Conservation (phyloP, 164 flowering plant species). For the Tetrastigma voinierianum region DNA sequence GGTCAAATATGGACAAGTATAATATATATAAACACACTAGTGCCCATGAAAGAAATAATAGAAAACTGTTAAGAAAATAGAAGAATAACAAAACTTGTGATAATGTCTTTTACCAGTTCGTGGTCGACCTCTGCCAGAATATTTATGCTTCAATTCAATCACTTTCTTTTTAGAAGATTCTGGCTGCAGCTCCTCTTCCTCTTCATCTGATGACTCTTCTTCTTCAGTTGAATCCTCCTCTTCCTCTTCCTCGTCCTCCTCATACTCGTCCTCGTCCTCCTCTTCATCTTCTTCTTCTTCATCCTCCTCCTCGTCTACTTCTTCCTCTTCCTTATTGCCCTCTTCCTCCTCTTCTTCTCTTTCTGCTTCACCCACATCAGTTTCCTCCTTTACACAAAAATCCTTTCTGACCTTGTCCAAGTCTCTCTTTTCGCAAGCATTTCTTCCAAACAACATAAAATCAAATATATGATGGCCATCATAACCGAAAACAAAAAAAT, state of each 20-base stretch:
- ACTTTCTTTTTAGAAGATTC: neutral
- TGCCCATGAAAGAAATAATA: no score
- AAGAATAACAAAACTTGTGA: neutral
- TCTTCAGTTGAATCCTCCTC: neutral
- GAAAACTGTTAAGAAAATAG: neutral
- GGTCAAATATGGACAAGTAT: neutral
- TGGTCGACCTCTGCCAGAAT: neutral
- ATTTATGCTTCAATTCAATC: neutral
- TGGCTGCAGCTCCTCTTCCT: neutral
- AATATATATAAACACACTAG: no score
- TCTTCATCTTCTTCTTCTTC: neutral
- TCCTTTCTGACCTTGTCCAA: neutral
- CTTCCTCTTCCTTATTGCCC: neutral
- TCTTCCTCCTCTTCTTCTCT: neutral
- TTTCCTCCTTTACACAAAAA: neutral
- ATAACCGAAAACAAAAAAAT: constrained; percentile 25
- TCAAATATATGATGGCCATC: constrained; percentile 16
- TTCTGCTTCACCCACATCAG: neutral
- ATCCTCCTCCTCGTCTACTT: neutral
- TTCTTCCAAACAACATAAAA: constrained; percentile 18
- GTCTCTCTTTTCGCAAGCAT: constrained; percentile 27
- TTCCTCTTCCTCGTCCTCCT: neutral
- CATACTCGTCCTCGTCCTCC: neutral
- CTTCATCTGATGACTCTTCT: neutral
- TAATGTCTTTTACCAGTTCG: neutral